Base-by-base conservation (phyloP, 805 yeast genomes). In the Candida montana region DNA sequence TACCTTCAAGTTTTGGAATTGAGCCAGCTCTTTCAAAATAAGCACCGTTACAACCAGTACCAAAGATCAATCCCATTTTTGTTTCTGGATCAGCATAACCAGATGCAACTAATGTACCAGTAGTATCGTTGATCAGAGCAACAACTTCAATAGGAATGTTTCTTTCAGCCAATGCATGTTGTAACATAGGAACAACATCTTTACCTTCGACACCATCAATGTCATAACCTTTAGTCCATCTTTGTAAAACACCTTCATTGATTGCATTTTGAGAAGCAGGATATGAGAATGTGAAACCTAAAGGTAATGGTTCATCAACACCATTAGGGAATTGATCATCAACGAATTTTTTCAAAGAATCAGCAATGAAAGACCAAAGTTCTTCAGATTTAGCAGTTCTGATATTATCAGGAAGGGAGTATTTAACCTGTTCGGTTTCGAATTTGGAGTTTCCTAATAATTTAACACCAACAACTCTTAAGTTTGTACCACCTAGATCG, bases 201-300 rank as follows among this genome's bases (percentile, higher is more conserved):
- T 84, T 77, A 50, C 96, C 96, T 69, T 91, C 98, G 43, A 91
- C 96, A 45, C 83, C 87, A 45, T 77, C 83, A 54, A 91, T 88
- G 64, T 91, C 96, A 67, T 86, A 91, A 51, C 98, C 99, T 71
- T 91, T 91, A 49, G 98, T 91, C 98, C 98, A 91, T 65, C 91
- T 77, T 72, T 88, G 96, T 60, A 91, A 75, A 42, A 83, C 61
- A 64, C 98, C 99, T 53, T 75, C 72, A 71, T 87, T 83, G 63
- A 91, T 87, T 46, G 84, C 83, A 52, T 69, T 63, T 68, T 91
- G 99, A 32, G 83, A 70, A 32, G 86, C 84, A 47, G 98, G 97
- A 71, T 82, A 91, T 12, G 95, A 83, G 71, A 91, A 91, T 30
- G 98, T 91, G 77, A 91, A 91, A 37, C 99, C 98, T 57, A 91